Conservation (phyloP, 176 grass and related monocot species). For the Pontederia crassipes region DNA sequence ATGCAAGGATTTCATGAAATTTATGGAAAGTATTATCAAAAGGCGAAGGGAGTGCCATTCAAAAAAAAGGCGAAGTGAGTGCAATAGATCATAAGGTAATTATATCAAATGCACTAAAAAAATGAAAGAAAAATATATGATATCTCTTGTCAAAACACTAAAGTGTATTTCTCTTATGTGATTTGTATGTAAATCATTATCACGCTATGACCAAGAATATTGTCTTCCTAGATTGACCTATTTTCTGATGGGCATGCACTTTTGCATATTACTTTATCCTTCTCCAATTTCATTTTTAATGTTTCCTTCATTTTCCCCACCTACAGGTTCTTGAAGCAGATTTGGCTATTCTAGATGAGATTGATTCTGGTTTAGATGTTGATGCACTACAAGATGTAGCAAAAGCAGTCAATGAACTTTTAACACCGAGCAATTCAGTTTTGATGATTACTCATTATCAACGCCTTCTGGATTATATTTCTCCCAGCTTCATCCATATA, state of each 20-base stretch:
- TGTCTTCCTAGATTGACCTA: too few relatives aligned
- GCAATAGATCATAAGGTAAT: too few relatives aligned
- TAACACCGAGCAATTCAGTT: constrained; percentile 67
- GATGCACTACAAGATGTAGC: constrained; percentile 92
- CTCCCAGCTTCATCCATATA: constrained; percentile 81
- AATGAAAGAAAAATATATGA: too few relatives aligned
- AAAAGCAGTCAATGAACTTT: constrained; percentile 64
- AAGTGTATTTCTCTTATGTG: too few relatives aligned
- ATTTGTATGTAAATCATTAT: too few relatives aligned
- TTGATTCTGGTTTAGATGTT: constrained; percentile 96
- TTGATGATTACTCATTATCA: constrained; percentile 98
- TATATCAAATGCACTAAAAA: too few relatives aligned
- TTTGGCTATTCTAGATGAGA: constrained; percentile 93
- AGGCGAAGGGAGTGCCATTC: too few relatives aligned
- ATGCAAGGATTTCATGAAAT: too few relatives aligned
- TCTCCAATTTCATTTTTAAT: neutral
- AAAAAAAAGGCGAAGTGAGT: too few relatives aligned
- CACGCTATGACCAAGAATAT: too few relatives aligned
- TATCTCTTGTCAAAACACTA: too few relatives aligned
- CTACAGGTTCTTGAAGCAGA: constrained; percentile 80
- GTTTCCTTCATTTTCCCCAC: constrained; percentile 18
- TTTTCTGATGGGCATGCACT: neutral
- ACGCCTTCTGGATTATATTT: constrained; percentile 76
- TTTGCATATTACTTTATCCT: neutral
- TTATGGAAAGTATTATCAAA: too few relatives aligned